These are phyloP conservation scores for Erigeron philadelphicus DNA, from an alignment of 140 eudicot genomes.

Conservation along the genomic window DNA sequence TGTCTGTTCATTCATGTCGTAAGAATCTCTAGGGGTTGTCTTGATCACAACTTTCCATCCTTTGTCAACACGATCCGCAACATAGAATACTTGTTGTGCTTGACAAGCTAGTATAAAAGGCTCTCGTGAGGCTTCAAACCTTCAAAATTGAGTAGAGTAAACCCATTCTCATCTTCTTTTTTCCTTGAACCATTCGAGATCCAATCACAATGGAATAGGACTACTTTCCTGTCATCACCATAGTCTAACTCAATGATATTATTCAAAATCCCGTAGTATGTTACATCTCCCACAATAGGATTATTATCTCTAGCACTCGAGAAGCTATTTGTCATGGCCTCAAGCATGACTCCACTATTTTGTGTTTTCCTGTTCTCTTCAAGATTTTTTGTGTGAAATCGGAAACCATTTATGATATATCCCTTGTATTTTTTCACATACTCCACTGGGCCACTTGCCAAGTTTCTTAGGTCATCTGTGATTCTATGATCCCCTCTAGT, in stretches of 20 bases:
- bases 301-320: no score
- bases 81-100: conserved; percentile 13
- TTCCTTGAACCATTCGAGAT: conserved; percentile 25
- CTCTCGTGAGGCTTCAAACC: conserved; percentile 4
- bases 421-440: conserved; percentile 11
- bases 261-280: conserved; percentile 26
- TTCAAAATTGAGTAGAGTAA: conserved; percentile 18
- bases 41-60: conserved; percentile 5
- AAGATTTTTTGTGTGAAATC: no score
- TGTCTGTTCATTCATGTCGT: background rate
- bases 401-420: background rate
- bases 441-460: conserved; percentile 11
- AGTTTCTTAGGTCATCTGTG: background rate
- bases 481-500: background rate
- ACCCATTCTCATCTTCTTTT: conserved; percentile 9
- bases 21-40: conserved; percentile 16
- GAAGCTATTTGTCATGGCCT: no score
- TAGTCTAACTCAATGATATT: conserved; percentile 27
- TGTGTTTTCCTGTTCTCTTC: no score
- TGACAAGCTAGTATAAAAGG: background rate
- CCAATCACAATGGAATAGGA: conserved; percentile 27
- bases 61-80: background rate
- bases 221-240: conserved; percentile 7
- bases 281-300: no score
- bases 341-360: conserved; percentile 8